Evolutionary conservation across 148 eudicot species (phyloP).

Genomic region (Chenopodium suecicum): DNA sequence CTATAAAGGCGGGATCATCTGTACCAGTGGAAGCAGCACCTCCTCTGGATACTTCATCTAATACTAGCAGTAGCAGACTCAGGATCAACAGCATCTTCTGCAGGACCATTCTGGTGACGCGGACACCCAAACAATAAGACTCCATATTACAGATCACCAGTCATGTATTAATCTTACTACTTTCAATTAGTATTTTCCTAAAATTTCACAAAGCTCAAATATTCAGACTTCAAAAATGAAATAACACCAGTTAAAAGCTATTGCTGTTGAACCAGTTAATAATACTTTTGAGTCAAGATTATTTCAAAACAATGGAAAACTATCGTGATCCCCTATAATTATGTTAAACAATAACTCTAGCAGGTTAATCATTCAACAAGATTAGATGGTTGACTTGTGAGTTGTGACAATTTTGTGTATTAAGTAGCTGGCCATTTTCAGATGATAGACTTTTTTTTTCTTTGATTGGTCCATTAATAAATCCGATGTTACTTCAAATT

Average conservation of each 20-base stretch:
- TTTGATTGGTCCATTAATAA: not conserved
- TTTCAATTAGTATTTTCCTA: not conserved
- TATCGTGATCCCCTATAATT: not conserved
- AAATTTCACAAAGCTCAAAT: not conserved
- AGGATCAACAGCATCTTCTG: not conserved
- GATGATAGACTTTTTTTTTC: not conserved
- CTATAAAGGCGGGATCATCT: not conserved
- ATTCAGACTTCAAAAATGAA: not conserved
- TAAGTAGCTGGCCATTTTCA: not conserved
- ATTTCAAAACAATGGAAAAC: not conserved
- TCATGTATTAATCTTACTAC: not conserved
- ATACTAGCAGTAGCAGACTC: not conserved
- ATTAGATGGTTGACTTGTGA: not conserved
- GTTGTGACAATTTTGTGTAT: not conserved
- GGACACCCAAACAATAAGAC: not conserved
- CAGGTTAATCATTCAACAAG: not conserved
- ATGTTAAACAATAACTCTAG: not conserved
- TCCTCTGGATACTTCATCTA: not conserved
- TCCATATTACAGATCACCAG: too few relatives aligned
- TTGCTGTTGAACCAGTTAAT: not conserved
- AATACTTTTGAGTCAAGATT: slow-evolving; percentile 3
- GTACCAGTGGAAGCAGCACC: not conserved
- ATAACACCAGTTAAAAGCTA: not conserved
- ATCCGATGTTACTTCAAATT: not conserved
- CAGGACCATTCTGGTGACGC: not conserved